phyloP scores from a whole-genome alignment of 2,329 filamentous ascomycete genomes.

The Beauveria australis region DNA sequence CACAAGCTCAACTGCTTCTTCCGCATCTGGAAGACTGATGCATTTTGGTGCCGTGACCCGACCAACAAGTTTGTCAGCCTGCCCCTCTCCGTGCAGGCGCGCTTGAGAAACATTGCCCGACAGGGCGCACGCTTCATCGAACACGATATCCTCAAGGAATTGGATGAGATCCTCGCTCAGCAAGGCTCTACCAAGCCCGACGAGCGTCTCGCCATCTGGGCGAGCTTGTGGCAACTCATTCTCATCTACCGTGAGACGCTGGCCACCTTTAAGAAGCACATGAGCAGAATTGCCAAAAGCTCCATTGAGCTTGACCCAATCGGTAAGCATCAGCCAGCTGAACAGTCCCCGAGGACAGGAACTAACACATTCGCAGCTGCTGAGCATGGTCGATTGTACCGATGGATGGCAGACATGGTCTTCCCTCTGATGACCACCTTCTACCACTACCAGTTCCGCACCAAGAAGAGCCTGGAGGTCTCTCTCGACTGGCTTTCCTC shows the following conservation, averaged over 20 bases:
- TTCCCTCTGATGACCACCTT: slow-evolving; percentile 31
- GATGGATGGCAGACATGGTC: slow-evolving; percentile 24
- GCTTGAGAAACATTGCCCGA: slow-evolving; percentile 31
- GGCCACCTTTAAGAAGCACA: slow-evolving; percentile 21
- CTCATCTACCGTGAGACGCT: slow-evolving; percentile 39
- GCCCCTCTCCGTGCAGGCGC: slow-evolving; percentile 32
- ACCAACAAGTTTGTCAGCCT: slow-evolving; percentile 28
- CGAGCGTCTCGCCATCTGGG: slow-evolving; percentile 38
- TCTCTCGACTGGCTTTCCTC: slow-evolving; percentile 30
- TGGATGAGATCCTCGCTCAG: slow-evolving; percentile 32
- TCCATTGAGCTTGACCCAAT: slow-evolving; percentile 17
- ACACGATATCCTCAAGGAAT: slow-evolving; percentile 30
- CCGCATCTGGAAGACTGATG: slow-evolving; percentile 37
- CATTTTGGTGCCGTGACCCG: slow-evolving; percentile 33
- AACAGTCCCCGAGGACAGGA: not conserved
- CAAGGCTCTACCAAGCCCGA: slow-evolving; percentile 29
- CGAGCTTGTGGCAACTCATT: slow-evolving; percentile 41
- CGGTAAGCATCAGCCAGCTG: slow-evolving; percentile 13
- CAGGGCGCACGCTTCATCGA: slow-evolving; percentile 29
- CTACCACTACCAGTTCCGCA: slow-evolving; percentile 33
- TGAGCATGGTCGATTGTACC: slow-evolving; percentile 17
- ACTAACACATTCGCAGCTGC: slow-evolving; percentile 12
- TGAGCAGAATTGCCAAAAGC: slow-evolving; percentile 18
- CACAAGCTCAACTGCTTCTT: slow-evolving; percentile 42
- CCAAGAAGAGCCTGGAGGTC: slow-evolving; percentile 32